These are phyloP conservation scores for Wilcoxina mikolae DNA, from an alignment of 495 filamentous ascomycete genomes.

Conservation along the genomic window DNA sequence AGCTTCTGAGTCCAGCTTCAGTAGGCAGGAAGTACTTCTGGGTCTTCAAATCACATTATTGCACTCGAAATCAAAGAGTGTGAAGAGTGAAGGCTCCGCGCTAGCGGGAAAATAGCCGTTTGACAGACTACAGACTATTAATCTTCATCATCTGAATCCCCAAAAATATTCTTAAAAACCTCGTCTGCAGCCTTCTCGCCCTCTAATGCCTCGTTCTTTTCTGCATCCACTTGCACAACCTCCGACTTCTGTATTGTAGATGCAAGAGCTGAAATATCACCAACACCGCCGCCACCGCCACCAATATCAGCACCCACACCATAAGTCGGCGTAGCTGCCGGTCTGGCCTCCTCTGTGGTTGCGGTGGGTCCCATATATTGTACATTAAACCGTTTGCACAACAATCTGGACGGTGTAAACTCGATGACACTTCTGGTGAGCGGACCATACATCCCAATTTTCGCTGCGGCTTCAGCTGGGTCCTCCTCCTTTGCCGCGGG, in stretches of 20 bases:
- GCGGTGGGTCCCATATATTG: constrained; percentile 33
- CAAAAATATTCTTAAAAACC: constrained; percentile 91
- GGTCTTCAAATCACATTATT: too few relatives aligned
- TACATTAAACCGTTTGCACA: constrained; percentile 90
- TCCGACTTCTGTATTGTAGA: constrained; percentile 9
- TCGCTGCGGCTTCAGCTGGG: constrained; percentile 77
- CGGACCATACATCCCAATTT: constrained; percentile 78
- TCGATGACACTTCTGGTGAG: constrained; percentile 59
- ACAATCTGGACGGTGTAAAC: constrained; percentile 66
- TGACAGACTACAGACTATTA: too few relatives aligned
- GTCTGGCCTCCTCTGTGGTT: constrained; percentile 30
- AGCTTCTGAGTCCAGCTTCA: too few relatives aligned
- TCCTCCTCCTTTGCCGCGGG: constrained; percentile 52
- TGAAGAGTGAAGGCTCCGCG: too few relatives aligned
- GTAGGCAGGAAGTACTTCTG: too few relatives aligned
- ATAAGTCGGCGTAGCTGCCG: constrained; percentile 18
- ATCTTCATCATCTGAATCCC: constrained; percentile 59
- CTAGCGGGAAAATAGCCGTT: too few relatives aligned
- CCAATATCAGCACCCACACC: constrained; percentile 4
- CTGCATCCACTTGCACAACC: constrained; percentile 48
- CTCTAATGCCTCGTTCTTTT: constrained; percentile 76
- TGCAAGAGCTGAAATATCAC: not conserved
- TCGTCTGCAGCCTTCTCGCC: constrained; percentile 67
- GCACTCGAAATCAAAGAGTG: too few relatives aligned
- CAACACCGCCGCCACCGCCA: not conserved